Base-by-base conservation (phyloP, 2,329 filamentous ascomycete species). In the Neurospora sp. region DNA sequence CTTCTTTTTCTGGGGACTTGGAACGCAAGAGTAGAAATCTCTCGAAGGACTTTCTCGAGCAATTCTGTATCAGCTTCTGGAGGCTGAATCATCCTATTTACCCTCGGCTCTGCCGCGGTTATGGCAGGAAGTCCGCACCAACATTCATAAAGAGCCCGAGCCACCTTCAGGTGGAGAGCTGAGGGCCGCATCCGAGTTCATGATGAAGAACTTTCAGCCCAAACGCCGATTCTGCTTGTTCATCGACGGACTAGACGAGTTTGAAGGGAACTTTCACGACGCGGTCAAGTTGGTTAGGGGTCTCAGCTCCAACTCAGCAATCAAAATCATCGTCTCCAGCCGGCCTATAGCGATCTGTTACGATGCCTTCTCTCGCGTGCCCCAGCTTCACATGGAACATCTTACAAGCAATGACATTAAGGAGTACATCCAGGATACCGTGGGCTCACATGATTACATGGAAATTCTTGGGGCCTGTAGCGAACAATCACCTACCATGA, bases 1-100 rank as follows among this genome's bases (percentile, higher is more conserved):
- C 0, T 71, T 72, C 3, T 77, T 76, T 70, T 77, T 77, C 62
- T 76, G 73, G 74, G 72, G 69, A 33, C 28, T 71, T 33, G 76
- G 76, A 6, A 70, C 52, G 4, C 43, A 69, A 8, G 65, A 66
- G 2, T 76, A 77, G 46, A 74, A 72, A 33, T 74, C 70, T 8
- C 66, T 75, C 2, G 68, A 68, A 2, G 75, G 75, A 0, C 70
- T 77, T 2, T 65, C 73, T 1, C 70, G 74, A 15, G 69, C 72
- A 6, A 67, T 77, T 15, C 67, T 77, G 4, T 70, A 72, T 28
- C 71, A 75, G 8, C 67, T 76, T 1, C 39, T 77, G 10, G 67
- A 69, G 3, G 67, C 66, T 0, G 69, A 73, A 15, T 72, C 74
- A 0, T 57, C 69, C 19, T 23, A 23, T 23, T 2, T 46, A 75